These are phyloP conservation scores for Carex scoparia DNA, from an alignment of 176 grass and related monocot genomes.

Conservation along the genomic window DNA sequence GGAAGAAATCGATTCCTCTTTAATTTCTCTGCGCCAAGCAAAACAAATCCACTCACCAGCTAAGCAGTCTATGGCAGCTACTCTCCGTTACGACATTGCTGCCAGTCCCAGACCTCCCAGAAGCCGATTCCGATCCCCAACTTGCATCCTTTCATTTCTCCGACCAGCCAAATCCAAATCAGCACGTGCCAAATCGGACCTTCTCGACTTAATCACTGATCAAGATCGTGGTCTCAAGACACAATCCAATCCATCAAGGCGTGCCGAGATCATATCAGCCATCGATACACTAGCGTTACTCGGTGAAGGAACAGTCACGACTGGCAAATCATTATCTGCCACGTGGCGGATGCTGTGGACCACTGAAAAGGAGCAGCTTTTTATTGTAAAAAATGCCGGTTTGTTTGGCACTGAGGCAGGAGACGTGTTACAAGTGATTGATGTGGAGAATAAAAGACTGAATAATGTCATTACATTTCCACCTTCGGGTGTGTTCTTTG, in stretches of 20 bases:
- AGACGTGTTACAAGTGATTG: slow-evolving; percentile 90
- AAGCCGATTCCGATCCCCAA: background rate
- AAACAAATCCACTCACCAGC: slow-evolving; percentile 5
- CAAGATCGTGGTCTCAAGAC: slow-evolving; percentile 68
- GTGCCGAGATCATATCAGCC: slow-evolving; percentile 65
- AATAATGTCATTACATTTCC: slow-evolving; percentile 97
- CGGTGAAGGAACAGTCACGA: slow-evolving; percentile 35
- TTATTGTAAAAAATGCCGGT: slow-evolving; percentile 69
- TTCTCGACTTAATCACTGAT: slow-evolving; percentile 70
- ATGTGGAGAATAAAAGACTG: slow-evolving; percentile 41
- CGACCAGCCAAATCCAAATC: slow-evolving; percentile 9
- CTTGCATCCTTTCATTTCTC: slow-evolving; percentile 17
- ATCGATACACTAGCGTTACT: slow-evolving; percentile 53
- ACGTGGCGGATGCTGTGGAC: slow-evolving; percentile 96
- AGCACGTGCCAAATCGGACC: slow-evolving; percentile 46
- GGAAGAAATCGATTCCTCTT: background rate
- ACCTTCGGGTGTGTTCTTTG: slow-evolving; percentile 70
- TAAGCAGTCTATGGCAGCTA: background rate
- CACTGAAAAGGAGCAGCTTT: slow-evolving; percentile 93
- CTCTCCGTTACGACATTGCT: background rate
- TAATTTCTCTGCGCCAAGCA: slow-evolving; percentile 8
- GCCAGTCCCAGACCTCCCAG: background rate
- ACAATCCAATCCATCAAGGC: slow-evolving; percentile 48
- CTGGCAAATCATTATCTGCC: slow-evolving; percentile 49
- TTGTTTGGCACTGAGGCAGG: slow-evolving; percentile 73